Evolutionary conservation across 164 flowering plant species (phyloP), one percentile per base, ranked within the genome.

Genomic region (Akebia trifoliata): DNA sequence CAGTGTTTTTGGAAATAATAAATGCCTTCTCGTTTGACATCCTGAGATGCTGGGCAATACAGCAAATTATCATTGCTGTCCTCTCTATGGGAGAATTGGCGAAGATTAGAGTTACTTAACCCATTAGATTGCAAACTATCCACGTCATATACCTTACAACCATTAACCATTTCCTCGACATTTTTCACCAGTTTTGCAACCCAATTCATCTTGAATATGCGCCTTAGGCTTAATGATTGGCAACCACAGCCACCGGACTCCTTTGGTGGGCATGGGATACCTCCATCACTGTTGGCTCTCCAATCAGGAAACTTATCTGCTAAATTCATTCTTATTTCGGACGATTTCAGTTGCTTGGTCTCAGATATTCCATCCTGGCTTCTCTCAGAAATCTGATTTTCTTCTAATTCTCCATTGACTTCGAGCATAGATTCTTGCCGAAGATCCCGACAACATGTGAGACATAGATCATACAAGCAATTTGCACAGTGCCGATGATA

Each of bases 121-220:
- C 50, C 77, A 59, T 54, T 43, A 11, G 64, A 64, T 26, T 61
- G 65, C 17, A 50, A 57, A 70, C 52, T 32, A 21, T 56, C 69
- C 56, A 49, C 34, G 54, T 76, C 81, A 63, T 59, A 25, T 61
- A 79, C 71, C 65, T 76, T 86, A 63, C 97, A 93, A 26, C 95
- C 95, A 69, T 70, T 74, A 54, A 93, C 94, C 90, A 93, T 82
- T 75, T 93, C 97, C 71, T 90, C 97, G n/a, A 79, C 83, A 78
- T 79, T 82, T 74, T 90, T 93, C 26, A 84, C 88, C 56, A 93
- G 78, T 62, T 87, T 93, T 39, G 96, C 94, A 67, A 90, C 94
- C 99, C 99, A 93, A 53, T 93, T 93, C 81, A 87, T 82, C 81
- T 90, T 93, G 63, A 90, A 93, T 31, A 90, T 86, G 61, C 99